phyloP scores from a whole-genome alignment of 176 grass and related monocot species.

The Avena sativa region DNA sequence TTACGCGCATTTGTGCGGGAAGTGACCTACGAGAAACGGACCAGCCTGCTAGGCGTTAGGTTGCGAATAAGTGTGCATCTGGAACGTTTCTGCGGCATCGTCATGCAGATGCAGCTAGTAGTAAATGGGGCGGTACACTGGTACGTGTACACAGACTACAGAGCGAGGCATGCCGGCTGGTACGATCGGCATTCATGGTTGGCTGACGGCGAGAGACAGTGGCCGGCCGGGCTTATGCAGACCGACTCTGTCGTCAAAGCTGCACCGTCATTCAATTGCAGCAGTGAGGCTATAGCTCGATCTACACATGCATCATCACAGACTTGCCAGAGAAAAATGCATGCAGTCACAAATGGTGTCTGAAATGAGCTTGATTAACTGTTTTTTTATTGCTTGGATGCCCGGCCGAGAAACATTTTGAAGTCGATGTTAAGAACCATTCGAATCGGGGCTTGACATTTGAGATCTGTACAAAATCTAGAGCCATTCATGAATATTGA shows the following conservation, averaged over 20 bases:
- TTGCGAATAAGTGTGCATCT: conserved; percentile 20
- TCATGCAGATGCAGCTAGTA: neutral
- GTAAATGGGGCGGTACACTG: conserved; percentile 19
- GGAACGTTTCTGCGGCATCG: neutral
- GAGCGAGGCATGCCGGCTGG: neutral
- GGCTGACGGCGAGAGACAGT: neutral
- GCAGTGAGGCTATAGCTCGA: too few relatives aligned
- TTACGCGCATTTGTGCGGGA: neutral
- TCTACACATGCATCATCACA: too few relatives aligned
- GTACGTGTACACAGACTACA: neutral
- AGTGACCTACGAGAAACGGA: neutral
- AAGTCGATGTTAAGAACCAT: too few relatives aligned
- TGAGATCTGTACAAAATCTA: too few relatives aligned
- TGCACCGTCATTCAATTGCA: neutral
- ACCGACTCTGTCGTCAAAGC: conserved; percentile 2
- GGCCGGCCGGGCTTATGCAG: neutral
- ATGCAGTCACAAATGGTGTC: too few relatives aligned
- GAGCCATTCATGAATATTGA: too few relatives aligned
- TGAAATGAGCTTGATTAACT: too few relatives aligned
- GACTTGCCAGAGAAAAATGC: too few relatives aligned
- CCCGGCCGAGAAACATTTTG: too few relatives aligned
- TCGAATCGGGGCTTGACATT: too few relatives aligned
- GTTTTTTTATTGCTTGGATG: too few relatives aligned
- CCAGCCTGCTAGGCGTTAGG: neutral
- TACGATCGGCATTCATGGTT: conserved; percentile 12